These are phyloP conservation scores for Mesembryanthemum crystallinum DNA, from an alignment of 148 eudicot species.

Conservation along the genomic window DNA sequence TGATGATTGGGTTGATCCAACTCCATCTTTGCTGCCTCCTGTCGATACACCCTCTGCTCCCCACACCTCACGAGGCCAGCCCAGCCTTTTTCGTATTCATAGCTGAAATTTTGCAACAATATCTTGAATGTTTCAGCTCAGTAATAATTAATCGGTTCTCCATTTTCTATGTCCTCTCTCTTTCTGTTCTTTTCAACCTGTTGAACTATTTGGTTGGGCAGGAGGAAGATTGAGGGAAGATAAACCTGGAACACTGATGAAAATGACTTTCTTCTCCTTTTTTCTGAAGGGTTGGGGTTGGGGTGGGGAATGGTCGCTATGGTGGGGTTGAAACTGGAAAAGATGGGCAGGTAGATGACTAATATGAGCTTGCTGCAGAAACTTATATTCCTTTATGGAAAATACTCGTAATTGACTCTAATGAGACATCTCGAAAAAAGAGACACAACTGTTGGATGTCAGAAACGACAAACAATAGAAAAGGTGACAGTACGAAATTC, in stretches of 20 bases:
- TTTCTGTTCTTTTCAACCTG: no score
- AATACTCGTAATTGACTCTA: not conserved
- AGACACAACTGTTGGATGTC: not conserved
- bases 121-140: no score
- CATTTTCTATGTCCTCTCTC: no score
- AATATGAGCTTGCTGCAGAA: slow-evolving; percentile 4
- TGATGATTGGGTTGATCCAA: no score
- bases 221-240: not conserved
- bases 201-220: not conserved
- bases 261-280: no score
- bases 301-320: not conserved
- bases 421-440: not conserved
- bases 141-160: no score
- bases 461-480: no score
- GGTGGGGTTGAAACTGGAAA: not conserved
- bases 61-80: no score
- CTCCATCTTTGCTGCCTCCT: no score
- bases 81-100: not conserved
- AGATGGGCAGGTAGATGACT: not conserved
- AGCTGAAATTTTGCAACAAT: no score
- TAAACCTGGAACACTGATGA: not conserved
- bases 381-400: not conserved
- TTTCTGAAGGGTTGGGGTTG: not conserved
- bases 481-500: no score
- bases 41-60: no score